Evolutionary conservation across 495 filamentous ascomycete genomes (phyloP).

Genomic region (Aspergillus hancockii): DNA sequence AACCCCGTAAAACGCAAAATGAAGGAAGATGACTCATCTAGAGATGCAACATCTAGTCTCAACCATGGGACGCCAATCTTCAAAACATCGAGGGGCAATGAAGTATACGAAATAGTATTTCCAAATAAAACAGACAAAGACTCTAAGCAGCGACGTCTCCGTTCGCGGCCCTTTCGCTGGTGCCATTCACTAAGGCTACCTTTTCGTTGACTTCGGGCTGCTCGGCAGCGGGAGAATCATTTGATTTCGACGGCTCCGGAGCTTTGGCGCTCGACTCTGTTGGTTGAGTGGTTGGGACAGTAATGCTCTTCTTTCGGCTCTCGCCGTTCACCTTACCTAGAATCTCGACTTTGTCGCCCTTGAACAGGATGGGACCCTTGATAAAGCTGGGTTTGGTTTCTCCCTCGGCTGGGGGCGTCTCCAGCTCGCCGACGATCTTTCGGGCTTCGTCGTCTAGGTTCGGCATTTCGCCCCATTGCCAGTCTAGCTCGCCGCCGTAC

Average conservation of each 20-base stretch:
- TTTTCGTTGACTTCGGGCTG: slow-evolving; percentile 6
- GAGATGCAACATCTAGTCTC: neutral
- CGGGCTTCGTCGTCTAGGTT: slow-evolving; percentile 62
- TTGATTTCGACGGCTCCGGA: neutral
- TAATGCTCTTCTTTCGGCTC: slow-evolving; percentile 33
- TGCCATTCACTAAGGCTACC: neutral
- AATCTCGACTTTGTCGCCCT: slow-evolving; percentile 39
- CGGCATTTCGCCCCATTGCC: slow-evolving; percentile 72
- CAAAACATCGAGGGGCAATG: neutral
- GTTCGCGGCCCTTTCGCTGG: slow-evolving; percentile 3
- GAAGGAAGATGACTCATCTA: neutral
- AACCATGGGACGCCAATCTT: slow-evolving; percentile 4
- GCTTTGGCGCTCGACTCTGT: neutral
- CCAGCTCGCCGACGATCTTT: slow-evolving; percentile 44
- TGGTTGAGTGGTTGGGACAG: slow-evolving; percentile 18
- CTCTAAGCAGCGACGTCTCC: neutral
- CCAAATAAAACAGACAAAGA: neutral
- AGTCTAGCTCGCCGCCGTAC: slow-evolving; percentile 83
- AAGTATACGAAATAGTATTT: neutral
- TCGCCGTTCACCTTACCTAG: slow-evolving; percentile 44
- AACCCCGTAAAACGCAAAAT: neutral
- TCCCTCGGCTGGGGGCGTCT: slow-evolving; percentile 30
- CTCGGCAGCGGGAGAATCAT: neutral
- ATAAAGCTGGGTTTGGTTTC: slow-evolving; percentile 32
- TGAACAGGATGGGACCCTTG: slow-evolving; percentile 45